These are phyloP conservation scores for Isoetes taiwanensis DNA, from an alignment of 75 land plant species.

Conservation along the genomic window DNA sequence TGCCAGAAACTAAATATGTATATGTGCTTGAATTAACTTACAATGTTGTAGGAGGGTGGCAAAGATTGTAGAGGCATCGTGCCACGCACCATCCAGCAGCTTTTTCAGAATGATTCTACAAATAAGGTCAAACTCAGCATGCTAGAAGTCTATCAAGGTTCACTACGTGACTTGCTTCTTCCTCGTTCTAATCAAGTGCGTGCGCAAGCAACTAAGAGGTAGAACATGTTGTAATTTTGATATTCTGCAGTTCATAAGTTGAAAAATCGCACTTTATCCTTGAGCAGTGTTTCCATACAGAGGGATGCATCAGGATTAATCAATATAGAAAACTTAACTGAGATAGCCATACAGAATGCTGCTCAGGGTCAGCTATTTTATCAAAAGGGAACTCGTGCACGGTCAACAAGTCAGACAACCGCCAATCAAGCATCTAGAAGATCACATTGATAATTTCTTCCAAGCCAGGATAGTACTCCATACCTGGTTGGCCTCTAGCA, in stretches of 20 bases:
- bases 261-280: background rate
- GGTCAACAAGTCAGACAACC: slow-evolving; percentile 56
- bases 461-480: too few species aligned
- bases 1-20: background rate
- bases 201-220: slow-evolving; percentile 38
- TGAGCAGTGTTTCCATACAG: slow-evolving; percentile 46
- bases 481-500: too few species aligned
- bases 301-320: slow-evolving; percentile 39
- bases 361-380: slow-evolving; percentile 39
- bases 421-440: slow-evolving; percentile 51
- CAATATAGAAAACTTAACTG: slow-evolving; percentile 45
- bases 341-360: slow-evolving; percentile 26
- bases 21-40: background rate
- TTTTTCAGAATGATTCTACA: slow-evolving; percentile 37
- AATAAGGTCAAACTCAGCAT: slow-evolving; percentile 51
- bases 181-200: slow-evolving; percentile 9
- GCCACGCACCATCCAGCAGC: slow-evolving; percentile 36
- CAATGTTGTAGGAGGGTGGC: slow-evolving; percentile 52
- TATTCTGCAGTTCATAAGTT: too few species aligned
- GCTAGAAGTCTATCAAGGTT: slow-evolving; percentile 79
- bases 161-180: slow-evolving; percentile 58
- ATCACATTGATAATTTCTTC: slow-evolving; percentile 79
- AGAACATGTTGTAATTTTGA: too few species aligned
- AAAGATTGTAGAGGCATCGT: slow-evolving; percentile 52
- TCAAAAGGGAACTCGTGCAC: slow-evolving; percentile 27